Base-by-base conservation (phyloP, 306 rosid species). In the Morella rubra region DNA sequence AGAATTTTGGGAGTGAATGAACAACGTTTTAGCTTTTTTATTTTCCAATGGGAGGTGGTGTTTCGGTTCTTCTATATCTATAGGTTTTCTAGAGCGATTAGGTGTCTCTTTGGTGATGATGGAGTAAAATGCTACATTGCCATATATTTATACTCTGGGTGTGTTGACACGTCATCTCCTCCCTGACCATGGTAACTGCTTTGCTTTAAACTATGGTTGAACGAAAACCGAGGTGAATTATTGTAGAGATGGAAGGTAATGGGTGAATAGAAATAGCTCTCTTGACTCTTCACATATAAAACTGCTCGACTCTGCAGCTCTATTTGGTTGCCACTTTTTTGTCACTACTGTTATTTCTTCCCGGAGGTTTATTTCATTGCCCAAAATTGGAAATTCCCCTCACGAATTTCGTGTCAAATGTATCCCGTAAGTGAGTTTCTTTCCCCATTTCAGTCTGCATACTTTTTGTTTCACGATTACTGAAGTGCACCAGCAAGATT, bases 101-200 rank as follows among this genome's bases (percentile, higher is more conserved):
- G 75, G 90, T 89, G 88, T 85, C 87, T 56, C 64, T 74, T n/a
- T 59, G 81, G 76, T 44, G 83, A 85, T 44, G 85, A 80, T 80
- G 0, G 64, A 67, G 82, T 68, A 68, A 51, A 73, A 40, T 46
- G 84, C 44, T n/a, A 62, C 37, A 49, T 42, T 69, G 5, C 71
- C 70, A 13, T 61, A 11, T 62, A 71, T 78, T 78, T 71, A 71
- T 78, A 70, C 73, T 8, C 5, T 53, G 20, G 59, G 41, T 62
- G 52, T 69, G 22, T 37, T 40, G 49, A 77, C 78, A 77, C 81
- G 79, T 73, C 78, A 77, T 50, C 78, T 53, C 41, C 64, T 58
- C 41, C 41, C 58, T 60, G 73, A 77, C 76, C 32, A 37, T n/a
- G 85, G 79, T 58, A 71, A 79, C 77, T 41, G 32, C 67, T 70